A percentile compares a stretch with the other conserved stretches of the same genome.
phyloP scores from a whole-genome alignment of 2,329 filamentous ascomycete species.

The Zelopaecilomyces penicillatus region DNA sequence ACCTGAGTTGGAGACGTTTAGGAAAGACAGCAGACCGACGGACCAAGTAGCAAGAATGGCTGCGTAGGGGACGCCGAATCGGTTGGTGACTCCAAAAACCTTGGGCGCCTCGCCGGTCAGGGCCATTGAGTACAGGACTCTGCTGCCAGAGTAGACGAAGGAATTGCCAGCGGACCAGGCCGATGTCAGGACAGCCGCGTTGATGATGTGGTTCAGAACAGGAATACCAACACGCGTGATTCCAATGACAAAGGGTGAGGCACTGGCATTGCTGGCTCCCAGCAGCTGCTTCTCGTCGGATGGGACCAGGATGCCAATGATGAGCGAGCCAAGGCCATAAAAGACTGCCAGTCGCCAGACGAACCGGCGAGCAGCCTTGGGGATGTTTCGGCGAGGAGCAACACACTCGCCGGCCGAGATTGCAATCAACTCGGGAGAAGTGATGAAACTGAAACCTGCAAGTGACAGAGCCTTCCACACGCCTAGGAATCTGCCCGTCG shows the following conservation, averaged over 20 bases:
- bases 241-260: conserved; percentile 57
- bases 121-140: conserved; percentile 62
- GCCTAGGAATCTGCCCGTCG: conserved; percentile 46
- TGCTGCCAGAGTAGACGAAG: conserved; percentile 58
- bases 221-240: conserved; percentile 58
- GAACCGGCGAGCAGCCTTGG: conserved; percentile 54
- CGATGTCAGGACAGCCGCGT: conserved; percentile 58
- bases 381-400: conserved; percentile 56
- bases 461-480: conserved; percentile 47
- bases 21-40: conserved; percentile 59
- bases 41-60: conserved; percentile 46
- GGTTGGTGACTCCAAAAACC: conserved; percentile 51
- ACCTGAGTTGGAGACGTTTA: conserved; percentile 57
- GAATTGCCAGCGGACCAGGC: conserved; percentile 56
- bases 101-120: conserved; percentile 57
- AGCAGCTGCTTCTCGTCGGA: conserved; percentile 57
- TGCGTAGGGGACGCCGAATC: conserved; percentile 51
- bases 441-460: conserved; percentile 54
- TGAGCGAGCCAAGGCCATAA: conserved; percentile 53
- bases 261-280: conserved; percentile 45
- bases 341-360: conserved; percentile 55
- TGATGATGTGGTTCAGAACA: conserved; percentile 57
- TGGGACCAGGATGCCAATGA: conserved; percentile 54
- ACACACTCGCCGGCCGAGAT: conserved; percentile 58
- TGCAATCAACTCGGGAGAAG: conserved; percentile 53